Evolutionary conservation across 495 filamentous ascomycete genomes (phyloP).

Genomic region (Podospora tetraspora): DNA sequence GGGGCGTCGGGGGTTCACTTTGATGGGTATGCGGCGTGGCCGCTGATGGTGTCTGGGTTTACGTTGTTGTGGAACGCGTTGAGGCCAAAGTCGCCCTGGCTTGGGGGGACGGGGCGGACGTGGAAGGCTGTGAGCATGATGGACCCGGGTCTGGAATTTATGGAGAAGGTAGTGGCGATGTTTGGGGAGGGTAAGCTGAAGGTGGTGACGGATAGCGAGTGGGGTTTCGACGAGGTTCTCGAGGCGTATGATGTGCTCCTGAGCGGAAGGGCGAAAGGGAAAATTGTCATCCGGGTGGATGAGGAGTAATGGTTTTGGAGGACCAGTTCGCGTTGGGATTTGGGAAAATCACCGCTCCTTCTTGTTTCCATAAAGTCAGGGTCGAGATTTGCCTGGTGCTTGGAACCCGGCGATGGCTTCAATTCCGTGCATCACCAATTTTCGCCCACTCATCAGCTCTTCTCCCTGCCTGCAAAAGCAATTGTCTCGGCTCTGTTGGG

Average conservation of each 20-base stretch:
- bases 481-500: too few species aligned
- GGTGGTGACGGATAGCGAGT: constrained; percentile 27
- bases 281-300: constrained; percentile 28
- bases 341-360: background rate
- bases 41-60: constrained; percentile 21
- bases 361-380: background rate
- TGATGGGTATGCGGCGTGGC: constrained; percentile 16
- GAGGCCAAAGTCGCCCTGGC: constrained; percentile 25
- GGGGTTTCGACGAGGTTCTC: constrained; percentile 27
- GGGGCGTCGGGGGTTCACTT: constrained; percentile 28
- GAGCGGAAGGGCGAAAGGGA: constrained; percentile 28
- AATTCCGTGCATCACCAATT: background rate
- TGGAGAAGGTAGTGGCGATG: constrained; percentile 27
- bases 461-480: too few species aligned
- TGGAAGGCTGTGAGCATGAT: constrained; percentile 26
- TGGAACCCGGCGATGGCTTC: background rate
- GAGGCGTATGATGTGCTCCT: constrained; percentile 28
- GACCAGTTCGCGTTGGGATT: background rate
- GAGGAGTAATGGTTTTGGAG: constrained; percentile 5
- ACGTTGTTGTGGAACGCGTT: constrained; percentile 28
- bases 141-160: constrained; percentile 24
- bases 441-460: too few species aligned
- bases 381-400: background rate
- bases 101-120: constrained; percentile 29
- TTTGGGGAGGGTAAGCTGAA: constrained; percentile 28